A percentile compares a stretch with the other conserved stretches of the same genome.
phyloP scores from a whole-genome alignment of 1,139 yeast genomes.

The Geotrichum phurueaensis region DNA sequence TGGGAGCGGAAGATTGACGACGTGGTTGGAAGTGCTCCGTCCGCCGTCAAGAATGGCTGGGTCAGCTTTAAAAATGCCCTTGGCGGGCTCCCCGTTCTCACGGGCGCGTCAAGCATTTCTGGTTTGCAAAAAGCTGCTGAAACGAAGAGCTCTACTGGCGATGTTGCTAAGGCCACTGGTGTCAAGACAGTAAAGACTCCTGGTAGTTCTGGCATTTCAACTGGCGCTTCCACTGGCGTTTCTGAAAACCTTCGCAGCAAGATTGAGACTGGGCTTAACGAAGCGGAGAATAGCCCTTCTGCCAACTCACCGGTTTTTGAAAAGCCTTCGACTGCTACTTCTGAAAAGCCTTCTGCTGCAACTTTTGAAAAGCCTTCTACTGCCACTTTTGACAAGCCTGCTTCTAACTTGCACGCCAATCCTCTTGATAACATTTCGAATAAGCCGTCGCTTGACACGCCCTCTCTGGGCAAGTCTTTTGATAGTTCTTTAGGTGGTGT shows the following conservation, averaged over 20 bases:
- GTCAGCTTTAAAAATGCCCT: neutral
- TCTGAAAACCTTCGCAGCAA: neutral
- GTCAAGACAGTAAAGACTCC: neutral
- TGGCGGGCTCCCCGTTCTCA: neutral
- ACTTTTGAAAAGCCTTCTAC: neutral
- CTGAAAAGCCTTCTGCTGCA: neutral
- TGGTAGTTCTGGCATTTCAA: neutral
- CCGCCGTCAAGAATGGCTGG: neutral
- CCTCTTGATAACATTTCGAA: neutral
- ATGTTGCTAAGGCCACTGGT: neutral
- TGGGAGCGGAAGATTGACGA: slow-evolving; percentile 4
- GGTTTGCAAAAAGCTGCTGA: neutral
- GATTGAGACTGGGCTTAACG: neutral
- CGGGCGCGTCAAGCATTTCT: neutral
- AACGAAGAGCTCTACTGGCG: neutral
- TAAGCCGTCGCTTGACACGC: neutral
- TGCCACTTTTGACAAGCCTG: neutral
- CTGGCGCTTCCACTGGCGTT: neutral
- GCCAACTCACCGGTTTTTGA: neutral
- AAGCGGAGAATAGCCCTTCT: neutral
- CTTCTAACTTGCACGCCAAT: neutral
- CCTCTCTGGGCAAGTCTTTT: neutral
- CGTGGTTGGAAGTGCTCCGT: neutral
- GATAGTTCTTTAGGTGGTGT: neutral
- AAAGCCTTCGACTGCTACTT: neutral